Percentiles rank a stretch among this genome's conserved stretches.
Conservation (phyloP, 2,329 filamentous ascomycete genomes). For the Penicillium capsulatum region DNA sequence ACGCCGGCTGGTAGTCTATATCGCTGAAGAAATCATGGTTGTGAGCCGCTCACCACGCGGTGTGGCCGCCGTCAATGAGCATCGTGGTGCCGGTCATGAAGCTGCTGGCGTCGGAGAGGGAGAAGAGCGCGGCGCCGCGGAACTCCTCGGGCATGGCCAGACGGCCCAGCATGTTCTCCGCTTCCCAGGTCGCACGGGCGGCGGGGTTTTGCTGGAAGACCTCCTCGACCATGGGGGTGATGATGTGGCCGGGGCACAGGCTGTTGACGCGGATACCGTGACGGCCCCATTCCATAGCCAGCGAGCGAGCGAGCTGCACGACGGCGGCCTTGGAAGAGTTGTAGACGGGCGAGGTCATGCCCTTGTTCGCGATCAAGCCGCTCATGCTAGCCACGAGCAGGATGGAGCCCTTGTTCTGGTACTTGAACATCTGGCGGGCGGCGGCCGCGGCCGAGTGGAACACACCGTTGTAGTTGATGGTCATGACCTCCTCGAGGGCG, state of each 20-base stretch:
- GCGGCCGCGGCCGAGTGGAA: constrained; percentile 48
- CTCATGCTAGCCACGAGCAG: constrained; percentile 52
- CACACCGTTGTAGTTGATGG: constrained; percentile 50
- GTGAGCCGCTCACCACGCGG: constrained; percentile 37
- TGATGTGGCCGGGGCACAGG: constrained; percentile 52
- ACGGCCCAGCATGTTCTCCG: constrained; percentile 51
- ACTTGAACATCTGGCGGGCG: constrained; percentile 48
- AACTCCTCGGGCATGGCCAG: constrained; percentile 56
- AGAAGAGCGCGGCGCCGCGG: constrained; percentile 63
- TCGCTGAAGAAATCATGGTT: neutral
- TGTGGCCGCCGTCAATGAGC: constrained; percentile 68
- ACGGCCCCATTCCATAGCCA: constrained; percentile 53
- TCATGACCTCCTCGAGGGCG: constrained; percentile 43
- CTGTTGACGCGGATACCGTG: constrained; percentile 53
- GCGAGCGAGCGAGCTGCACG: constrained; percentile 48
- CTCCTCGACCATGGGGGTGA: constrained; percentile 71
- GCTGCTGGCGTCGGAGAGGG: constrained; percentile 62
- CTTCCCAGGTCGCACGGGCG: constrained; percentile 40
- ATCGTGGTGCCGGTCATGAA: constrained; percentile 69
- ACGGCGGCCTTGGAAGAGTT: constrained; percentile 55
- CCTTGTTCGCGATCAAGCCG: constrained; percentile 49
- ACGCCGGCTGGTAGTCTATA: too few relatives aligned
- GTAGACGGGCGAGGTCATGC: constrained; percentile 44
- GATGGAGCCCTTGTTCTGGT: constrained; percentile 49
- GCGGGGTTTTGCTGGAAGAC: constrained; percentile 75